Conservation (phyloP, 441 rosid species). For the Pelargonium myrrhifolium region DNA sequence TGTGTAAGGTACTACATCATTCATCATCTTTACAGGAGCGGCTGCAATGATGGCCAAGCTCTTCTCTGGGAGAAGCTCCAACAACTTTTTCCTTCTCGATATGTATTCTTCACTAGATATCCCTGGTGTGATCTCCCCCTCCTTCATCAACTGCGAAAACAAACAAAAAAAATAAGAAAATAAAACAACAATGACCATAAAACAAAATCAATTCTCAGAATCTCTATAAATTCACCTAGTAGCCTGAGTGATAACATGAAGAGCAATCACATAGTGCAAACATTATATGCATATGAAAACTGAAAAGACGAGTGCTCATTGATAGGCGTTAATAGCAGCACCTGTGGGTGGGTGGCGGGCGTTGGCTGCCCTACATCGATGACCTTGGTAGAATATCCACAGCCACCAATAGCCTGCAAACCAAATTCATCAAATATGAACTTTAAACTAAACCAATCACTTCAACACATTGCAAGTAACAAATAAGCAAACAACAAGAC, state of each 20-base stretch:
- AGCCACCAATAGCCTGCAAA: conserved; percentile 37
- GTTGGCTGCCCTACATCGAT: conserved; percentile 83
- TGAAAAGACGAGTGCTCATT: too few species aligned
- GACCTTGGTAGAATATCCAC: conserved; percentile 48
- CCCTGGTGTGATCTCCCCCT: conserved; percentile 91
- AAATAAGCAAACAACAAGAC: not conserved
- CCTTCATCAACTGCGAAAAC: conserved; percentile 53
- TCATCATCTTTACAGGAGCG: conserved; percentile 94
- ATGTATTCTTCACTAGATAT: conserved; percentile 68
- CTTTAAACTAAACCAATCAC: not conserved
- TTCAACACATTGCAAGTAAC: not conserved
- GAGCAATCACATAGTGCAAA: too few species aligned
- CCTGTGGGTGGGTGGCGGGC: conserved; percentile 86
- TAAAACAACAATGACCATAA: not conserved
- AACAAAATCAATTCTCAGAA: not conserved
- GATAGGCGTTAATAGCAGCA: conserved; percentile 18
- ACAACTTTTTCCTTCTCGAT: conserved; percentile 56
- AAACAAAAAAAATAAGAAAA: conserved; percentile 5
- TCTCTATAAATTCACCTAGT: not conserved
- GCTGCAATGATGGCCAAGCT: conserved; percentile 78
- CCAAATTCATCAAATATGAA: conserved; percentile 17
- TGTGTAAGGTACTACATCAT: conserved; percentile 87
- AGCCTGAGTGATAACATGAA: not conserved
- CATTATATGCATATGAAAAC: too few species aligned
- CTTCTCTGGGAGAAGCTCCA: conserved; percentile 73